These are phyloP conservation scores for Balakata baccata DNA, from an alignment of 345 rosid species.

Conservation along the genomic window DNA sequence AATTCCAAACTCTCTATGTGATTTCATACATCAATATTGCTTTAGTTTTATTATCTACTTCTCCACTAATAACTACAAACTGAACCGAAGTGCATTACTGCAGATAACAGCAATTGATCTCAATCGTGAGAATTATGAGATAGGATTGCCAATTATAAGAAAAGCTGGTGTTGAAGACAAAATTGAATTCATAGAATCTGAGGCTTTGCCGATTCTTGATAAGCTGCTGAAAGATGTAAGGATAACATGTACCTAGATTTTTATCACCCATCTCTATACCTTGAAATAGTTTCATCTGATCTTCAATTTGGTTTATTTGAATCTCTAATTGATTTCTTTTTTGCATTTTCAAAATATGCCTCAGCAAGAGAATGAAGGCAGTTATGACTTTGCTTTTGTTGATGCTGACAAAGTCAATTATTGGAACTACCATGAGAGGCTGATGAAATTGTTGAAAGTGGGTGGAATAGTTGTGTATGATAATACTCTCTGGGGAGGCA, in stretches of 20 bases:
- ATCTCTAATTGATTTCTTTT: neutral
- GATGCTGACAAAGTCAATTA: constrained; percentile 50
- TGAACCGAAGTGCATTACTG: neutral
- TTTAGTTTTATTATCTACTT: neutral
- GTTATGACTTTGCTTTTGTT: constrained; percentile 47
- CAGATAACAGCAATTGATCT: constrained; percentile 39
- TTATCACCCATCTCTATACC: neutral
- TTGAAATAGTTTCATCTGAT: no score
- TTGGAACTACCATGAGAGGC: constrained; percentile 42
- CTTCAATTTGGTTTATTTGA: neutral
- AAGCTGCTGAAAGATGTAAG: constrained; percentile 32
- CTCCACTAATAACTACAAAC: neutral
- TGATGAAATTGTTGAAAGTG: constrained; percentile 37
- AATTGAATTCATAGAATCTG: constrained; percentile 35
- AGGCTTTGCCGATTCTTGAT: constrained; percentile 37
- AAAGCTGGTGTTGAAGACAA: constrained; percentile 45
- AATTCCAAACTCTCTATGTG: no score
- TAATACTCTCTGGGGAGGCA: constrained; percentile 44
- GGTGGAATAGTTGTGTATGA: constrained; percentile 46
- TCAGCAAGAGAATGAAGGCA: constrained; percentile 39
- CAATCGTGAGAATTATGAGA: constrained; percentile 32
- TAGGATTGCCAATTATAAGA: constrained; percentile 38
- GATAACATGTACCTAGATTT: no score
- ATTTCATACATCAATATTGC: no score
- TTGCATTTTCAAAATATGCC: neutral